Evolutionary conservation across 2,329 filamentous ascomycete genomes (phyloP), one percentile per base, ranked within the genome.

Genomic region (Fusarium sp.): DNA sequence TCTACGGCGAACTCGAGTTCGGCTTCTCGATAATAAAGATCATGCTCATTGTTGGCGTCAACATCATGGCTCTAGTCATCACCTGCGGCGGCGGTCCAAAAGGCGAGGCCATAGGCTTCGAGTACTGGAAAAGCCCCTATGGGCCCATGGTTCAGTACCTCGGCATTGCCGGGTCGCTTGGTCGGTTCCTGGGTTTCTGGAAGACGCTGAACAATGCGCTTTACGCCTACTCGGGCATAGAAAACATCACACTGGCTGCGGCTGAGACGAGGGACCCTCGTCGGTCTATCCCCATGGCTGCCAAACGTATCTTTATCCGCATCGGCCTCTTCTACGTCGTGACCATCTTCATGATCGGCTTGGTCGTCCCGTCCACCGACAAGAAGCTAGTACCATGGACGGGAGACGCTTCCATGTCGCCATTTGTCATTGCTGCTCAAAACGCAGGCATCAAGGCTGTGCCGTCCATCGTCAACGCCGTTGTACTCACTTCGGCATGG

Each of bases 1-100:
- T 66, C 13, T 60, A 45, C 10, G 65, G 61, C 24, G 47, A 66
- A 41, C 52, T 59, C 17, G 65, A 68, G 41, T 68, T 68, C 20
- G 38, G 51, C n/a, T 59, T 58, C 41, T 56, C 65, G 11, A n/a
- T 65, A 1, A 33, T 68, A 9, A 52, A 66, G 20, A 68, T 66
- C 20, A 38, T 52, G 18, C 54, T 68, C 26, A 54, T 66, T 44
- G 33, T 68, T 18, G 48, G 52, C 39, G 28, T 66, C 35, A 68
- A 66, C 2, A 61, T 64, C 7, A 48, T 64, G 42, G 28, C 36
- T 13, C 20, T 64, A n/a, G 51, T 64, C 36, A 60, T 64, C 1
- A 61, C 56, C 36, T 64, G 55, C 18, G 61, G 61, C 9, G 61
- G 65, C 3, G 61, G 61, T n/a, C 61, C 61, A 13, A 28, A 48